Percentiles rank a stretch among this genome's conserved stretches.
Conservation (phyloP, 2,329 filamentous ascomycete genomes). For the Monilinia fructicola region DNA sequence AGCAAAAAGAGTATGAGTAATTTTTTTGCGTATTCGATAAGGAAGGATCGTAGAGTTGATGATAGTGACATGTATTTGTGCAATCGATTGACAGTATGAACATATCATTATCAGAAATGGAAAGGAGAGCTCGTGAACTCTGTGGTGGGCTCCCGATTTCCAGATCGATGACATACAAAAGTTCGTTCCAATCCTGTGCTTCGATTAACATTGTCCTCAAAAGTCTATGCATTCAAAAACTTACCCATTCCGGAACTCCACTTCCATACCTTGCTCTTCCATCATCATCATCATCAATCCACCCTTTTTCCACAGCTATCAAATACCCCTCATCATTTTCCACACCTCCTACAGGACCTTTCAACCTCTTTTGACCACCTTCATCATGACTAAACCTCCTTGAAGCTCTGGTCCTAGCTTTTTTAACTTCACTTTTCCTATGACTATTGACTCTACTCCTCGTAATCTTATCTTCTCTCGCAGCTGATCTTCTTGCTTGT, state of each 20-base stretch:
- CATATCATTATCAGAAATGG: constrained; percentile 18
- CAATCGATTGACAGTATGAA: constrained; percentile 16
- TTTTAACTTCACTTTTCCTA: not conserved
- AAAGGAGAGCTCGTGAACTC: constrained; percentile 10
- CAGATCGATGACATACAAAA: constrained; percentile 24
- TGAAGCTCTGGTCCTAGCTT: not conserved
- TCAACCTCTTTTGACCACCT: not conserved
- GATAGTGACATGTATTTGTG: constrained; percentile 2
- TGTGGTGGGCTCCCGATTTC: constrained; percentile 25
- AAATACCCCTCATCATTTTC: constrained; percentile 15
- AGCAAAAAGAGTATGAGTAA: not conserved
- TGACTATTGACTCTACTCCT: constrained; percentile 19
- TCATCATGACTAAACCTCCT: not conserved
- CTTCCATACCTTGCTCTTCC: constrained; percentile 6
- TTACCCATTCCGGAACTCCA: constrained; percentile 17
- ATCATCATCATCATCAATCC: not conserved
- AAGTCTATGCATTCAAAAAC: not conserved
- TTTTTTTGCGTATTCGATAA: constrained; percentile 3
- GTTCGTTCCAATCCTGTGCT: constrained; percentile 23
- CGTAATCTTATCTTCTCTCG: constrained; percentile 11
- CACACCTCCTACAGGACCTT: constrained; percentile 11
- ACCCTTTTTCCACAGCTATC: not conserved
- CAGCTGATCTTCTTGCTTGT: not conserved
- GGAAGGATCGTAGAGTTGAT: constrained; percentile 13
- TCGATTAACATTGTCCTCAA: not conserved